These are phyloP conservation scores for Cystobasidium tubakii DNA, from an alignment of 768 basidiomycete genomes.

Conservation along the genomic window DNA sequence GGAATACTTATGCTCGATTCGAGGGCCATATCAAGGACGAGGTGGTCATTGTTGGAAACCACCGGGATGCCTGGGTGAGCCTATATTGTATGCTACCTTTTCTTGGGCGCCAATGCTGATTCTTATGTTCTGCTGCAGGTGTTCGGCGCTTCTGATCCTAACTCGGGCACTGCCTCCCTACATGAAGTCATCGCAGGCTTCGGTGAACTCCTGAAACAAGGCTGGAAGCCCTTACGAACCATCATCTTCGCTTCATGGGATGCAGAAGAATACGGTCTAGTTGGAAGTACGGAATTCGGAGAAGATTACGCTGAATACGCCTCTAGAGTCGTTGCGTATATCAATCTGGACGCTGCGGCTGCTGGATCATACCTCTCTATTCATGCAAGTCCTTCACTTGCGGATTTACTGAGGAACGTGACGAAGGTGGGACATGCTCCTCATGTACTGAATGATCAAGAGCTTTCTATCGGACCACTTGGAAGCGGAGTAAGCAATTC, in stretches of 20 bases:
- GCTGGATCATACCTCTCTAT: slow-evolving; percentile 62
- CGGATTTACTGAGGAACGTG: slow-evolving; percentile 63
- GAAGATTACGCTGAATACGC: slow-evolving; percentile 86
- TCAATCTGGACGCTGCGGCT: slow-evolving; percentile 61
- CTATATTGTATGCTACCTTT: too few species aligned
- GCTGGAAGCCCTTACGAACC: slow-evolving; percentile 78
- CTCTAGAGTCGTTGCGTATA: slow-evolving; percentile 72
- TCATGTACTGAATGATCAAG: slow-evolving; percentile 47
- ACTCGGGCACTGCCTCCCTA: slow-evolving; percentile 70
- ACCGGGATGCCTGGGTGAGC: slow-evolving; percentile 66
- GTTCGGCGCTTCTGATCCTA: slow-evolving; percentile 71
- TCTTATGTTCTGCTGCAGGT: not conserved
- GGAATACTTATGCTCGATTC: slow-evolving; percentile 75
- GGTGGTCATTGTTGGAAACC: slow-evolving; percentile 77
- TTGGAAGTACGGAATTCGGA: slow-evolving; percentile 84
- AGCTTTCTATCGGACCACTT: slow-evolving; percentile 59
- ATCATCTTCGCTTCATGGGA: slow-evolving; percentile 72
- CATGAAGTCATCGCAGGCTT: slow-evolving; percentile 72
- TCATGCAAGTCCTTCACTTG: slow-evolving; percentile 70
- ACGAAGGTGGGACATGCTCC: slow-evolving; percentile 72
- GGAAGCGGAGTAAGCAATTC: slow-evolving; percentile 60
- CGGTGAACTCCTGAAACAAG: slow-evolving; percentile 61
- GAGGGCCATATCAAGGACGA: slow-evolving; percentile 79
- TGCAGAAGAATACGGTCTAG: slow-evolving; percentile 59
- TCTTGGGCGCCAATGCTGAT: slow-evolving; percentile 1